Percentiles rank a stretch among this genome's conserved stretches.
phyloP scores from a whole-genome alignment of 192 early-diverging fungal species.

The Podila minutissima region DNA sequence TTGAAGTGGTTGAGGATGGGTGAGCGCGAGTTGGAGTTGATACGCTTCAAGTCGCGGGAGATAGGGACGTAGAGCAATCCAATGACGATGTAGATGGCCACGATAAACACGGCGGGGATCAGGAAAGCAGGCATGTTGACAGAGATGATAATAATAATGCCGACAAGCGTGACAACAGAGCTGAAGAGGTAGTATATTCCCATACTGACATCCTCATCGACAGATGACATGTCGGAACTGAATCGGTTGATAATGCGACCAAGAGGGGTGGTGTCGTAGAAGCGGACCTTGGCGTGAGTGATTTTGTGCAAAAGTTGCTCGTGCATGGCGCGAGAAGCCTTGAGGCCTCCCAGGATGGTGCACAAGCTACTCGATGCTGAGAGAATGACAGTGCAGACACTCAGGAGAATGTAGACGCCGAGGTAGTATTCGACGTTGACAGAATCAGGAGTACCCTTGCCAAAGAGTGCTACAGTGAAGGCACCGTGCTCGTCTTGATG shows the following conservation, averaged over 20 bases:
- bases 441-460: conserved; percentile 4
- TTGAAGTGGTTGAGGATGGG: conserved; percentile 61
- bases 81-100: conserved; percentile 64
- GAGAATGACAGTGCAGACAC: conserved; percentile 46
- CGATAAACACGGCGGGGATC: conserved; percentile 65
- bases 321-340: conserved; percentile 69
- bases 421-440: conserved; percentile 69
- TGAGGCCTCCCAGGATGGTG: conserved; percentile 54
- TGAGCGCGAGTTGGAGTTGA: conserved; percentile 66
- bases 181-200: conserved; percentile 56
- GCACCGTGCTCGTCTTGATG: background rate
- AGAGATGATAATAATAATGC: conserved; percentile 69
- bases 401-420: conserved; percentile 66
- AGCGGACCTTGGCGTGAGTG: conserved; percentile 77
- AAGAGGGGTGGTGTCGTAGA: conserved; percentile 91
- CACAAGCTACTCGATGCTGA: conserved; percentile 37
- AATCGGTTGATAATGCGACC: conserved; percentile 86
- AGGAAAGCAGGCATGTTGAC: conserved; percentile 78
- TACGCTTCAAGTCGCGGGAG: conserved; percentile 89
- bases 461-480: conserved; percentile 18
- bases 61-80: conserved; percentile 76
- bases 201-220: conserved; percentile 72
- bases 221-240: conserved; percentile 83
- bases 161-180: conserved; percentile 55
- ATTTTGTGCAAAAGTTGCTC: conserved; percentile 61